Conservation (phyloP, 1,284 basidiomycete genomes). For the Peniophora sp. region DNA sequence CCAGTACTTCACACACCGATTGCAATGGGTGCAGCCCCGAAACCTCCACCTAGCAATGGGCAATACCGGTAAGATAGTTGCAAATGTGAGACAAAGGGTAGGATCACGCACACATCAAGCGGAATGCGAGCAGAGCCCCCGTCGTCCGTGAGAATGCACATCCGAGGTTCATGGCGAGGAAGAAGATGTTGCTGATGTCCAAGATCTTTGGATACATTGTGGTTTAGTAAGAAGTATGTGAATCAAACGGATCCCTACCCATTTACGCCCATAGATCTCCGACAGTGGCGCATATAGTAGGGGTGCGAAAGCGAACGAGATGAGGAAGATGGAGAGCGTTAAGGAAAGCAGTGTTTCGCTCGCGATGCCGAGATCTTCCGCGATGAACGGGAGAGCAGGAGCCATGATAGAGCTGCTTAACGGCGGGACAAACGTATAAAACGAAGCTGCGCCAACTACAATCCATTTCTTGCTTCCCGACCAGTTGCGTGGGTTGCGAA, state of each 20-base stretch:
- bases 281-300: slow-evolving; percentile 66
- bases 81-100: too few relatives aligned
- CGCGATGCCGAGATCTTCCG: slow-evolving; percentile 50
- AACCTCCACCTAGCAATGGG: slow-evolving; percentile 32
- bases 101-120: slow-evolving; percentile 42
- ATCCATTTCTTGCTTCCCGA: slow-evolving; percentile 51
- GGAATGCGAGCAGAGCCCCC: slow-evolving; percentile 53
- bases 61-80: too few relatives aligned
- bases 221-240: too few relatives aligned
- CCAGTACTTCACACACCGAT: slow-evolving; percentile 36
- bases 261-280: slow-evolving; percentile 42
- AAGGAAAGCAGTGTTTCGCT: slow-evolving; percentile 53
- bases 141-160: slow-evolving; percentile 60
- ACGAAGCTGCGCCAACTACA: slow-evolving; percentile 50
- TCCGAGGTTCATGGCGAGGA: slow-evolving; percentile 59
- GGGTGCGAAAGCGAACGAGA: slow-evolving; percentile 70
- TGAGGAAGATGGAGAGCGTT: slow-evolving; percentile 65
- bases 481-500: slow-evolving; percentile 65
- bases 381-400: slow-evolving; percentile 62
- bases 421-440: slow-evolving; percentile 64
- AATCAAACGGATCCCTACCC: too few relatives aligned
- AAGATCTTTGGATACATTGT: slow-evolving; percentile 41
- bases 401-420: slow-evolving; percentile 79
- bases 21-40: slow-evolving; percentile 53
- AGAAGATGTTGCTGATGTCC: slow-evolving; percentile 59